Conservation (phyloP, 2,329 filamentous ascomycete species). For the Diplocarpon rosae region DNA sequence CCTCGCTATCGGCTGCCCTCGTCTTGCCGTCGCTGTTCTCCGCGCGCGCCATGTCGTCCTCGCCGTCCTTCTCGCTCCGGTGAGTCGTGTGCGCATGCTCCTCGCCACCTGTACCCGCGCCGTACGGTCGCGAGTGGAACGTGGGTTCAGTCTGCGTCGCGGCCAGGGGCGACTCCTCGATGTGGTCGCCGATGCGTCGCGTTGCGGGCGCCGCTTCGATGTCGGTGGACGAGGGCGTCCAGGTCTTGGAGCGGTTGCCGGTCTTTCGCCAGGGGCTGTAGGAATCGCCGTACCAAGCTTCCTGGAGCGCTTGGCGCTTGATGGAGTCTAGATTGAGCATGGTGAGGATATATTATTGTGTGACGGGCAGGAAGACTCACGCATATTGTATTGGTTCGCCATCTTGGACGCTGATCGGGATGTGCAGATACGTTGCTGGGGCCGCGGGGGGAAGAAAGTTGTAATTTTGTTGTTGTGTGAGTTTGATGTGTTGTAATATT, state of each 20-base stretch:
- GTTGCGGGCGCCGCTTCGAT: constrained; percentile 6
- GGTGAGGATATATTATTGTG: constrained; percentile 11
- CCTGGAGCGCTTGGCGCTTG: constrained; percentile 23
- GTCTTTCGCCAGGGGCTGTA: constrained; percentile 24
- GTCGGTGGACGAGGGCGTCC: constrained; percentile 6
- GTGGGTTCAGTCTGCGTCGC: constrained; percentile 17
- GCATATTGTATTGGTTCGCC: constrained; percentile 8
- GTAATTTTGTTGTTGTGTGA: too few species aligned
- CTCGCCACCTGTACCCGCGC: not conserved
- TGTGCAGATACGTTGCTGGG: constrained; percentile 33
- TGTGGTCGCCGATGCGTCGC: not conserved
- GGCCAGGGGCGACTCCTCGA: constrained; percentile 7
- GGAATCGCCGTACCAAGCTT: constrained; percentile 25
- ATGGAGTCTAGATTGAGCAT: constrained; percentile 19
- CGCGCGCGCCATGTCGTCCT: constrained; percentile 11
- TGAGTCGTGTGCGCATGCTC: constrained; percentile 1
- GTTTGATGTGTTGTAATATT: too few species aligned
- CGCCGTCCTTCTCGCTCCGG: constrained; percentile 8
- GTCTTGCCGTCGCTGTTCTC: constrained; percentile 1
- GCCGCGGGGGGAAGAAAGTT: too few species aligned
- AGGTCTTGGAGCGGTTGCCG: constrained; percentile 16
- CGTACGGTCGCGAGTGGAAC: constrained; percentile 3
- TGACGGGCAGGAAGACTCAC: constrained; percentile 6
- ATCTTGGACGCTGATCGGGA: constrained; percentile 3
- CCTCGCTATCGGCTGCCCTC: constrained; percentile 13